Percentiles rank a stretch among this genome's conserved stretches.
These are phyloP conservation scores for Cladobotryum mycophilum DNA, from an alignment of 2,329 filamentous ascomycete species.

Conservation along the genomic window DNA sequence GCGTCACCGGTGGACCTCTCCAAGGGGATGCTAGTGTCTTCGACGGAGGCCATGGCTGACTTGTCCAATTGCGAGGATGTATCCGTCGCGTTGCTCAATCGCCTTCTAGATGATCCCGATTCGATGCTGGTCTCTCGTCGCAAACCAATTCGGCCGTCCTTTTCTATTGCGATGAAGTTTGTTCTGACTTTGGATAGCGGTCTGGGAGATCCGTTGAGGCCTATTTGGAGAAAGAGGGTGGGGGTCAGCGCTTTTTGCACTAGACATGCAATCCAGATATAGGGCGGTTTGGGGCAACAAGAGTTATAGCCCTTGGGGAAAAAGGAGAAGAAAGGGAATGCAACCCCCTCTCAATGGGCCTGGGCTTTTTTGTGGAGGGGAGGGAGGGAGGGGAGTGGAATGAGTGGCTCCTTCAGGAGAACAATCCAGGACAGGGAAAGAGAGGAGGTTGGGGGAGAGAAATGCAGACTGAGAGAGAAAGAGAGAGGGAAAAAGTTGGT, in stretches of 20 bases:
- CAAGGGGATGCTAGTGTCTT: constrained; percentile 9
- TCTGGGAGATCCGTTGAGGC: constrained; percentile 42
- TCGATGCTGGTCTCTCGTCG: constrained; percentile 34
- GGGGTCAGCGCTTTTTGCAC: constrained; percentile 10
- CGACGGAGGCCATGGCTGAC: constrained; percentile 23
- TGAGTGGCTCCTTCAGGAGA: neutral
- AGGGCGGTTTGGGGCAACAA: constrained; percentile 5
- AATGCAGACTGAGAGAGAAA: constrained; percentile 25
- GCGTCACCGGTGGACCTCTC: constrained; percentile 25
- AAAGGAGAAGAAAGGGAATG: neutral
- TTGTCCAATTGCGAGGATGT: constrained; percentile 32
- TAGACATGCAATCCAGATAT: neutral
- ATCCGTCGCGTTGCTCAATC: constrained; percentile 30
- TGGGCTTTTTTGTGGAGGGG: neutral
- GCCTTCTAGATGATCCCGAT: constrained; percentile 28
- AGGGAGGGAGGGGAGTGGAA: neutral
- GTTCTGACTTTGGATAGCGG: constrained; percentile 70
- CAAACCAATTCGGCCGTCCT: constrained; percentile 52
- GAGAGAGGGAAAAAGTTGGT: constrained; percentile 2
- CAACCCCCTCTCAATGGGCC: neutral
- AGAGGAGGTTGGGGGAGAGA: constrained; percentile 53
- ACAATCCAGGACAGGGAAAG: neutral
- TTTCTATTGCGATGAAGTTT: constrained; percentile 68
- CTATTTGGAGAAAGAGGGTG: constrained; percentile 19
- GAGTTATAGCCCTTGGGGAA: constrained; percentile 8